Evolutionary conservation across 78 protist species (phyloP), one percentile per base, ranked within the genome.

Genomic region (Diacronema lutheri): DNA sequence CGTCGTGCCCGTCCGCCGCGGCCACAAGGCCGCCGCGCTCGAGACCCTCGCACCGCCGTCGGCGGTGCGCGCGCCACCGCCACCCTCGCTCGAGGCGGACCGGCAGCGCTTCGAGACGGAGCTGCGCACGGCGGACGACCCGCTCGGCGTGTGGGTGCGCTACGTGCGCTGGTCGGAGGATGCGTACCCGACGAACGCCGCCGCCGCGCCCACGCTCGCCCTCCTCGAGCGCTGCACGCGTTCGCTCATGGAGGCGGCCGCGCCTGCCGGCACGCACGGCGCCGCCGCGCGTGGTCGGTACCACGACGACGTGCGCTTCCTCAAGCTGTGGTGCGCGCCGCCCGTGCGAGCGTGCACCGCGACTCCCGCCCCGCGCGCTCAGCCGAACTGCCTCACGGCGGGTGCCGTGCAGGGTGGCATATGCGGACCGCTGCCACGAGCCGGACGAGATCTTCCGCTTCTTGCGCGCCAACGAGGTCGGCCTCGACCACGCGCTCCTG

Each of bases 161-260:
- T 74, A 55, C 64, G 10, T 74, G 44, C 16, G 19, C 37, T 74
- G 81, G 81, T 1, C 25, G 44, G 33, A 74, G n/a, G 65, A 50
- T 20, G 16, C 62, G 46, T 41, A 46, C n/a, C 4, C 14, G 7
- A 31, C 62, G 9, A 65, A 65, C 11, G 81, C 44, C 25, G 29
- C 13, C 25, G 37, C 10, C 35, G 1, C 58, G 31, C 46, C 6
- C 37, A 62, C 55, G 44, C 20, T 74, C 11, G 19, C 20, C 16
- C 26, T 74, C 65, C 81, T 74, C n/a, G 81, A 74, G 29, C 31
- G 50, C 46, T 74, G 81, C 41, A 50, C 81, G 13, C 50, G 41
- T 31, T 0, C 31, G 13, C 25, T 74, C 41, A 74, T 55, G 29
- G 81, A 74, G n/a, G n/a, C n/a, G n/a, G n/a, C n/a, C n/a, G n/a